These are phyloP conservation scores for Ensete glaucum DNA, from an alignment of 176 grass and related monocot genomes.

Conservation along the genomic window DNA sequence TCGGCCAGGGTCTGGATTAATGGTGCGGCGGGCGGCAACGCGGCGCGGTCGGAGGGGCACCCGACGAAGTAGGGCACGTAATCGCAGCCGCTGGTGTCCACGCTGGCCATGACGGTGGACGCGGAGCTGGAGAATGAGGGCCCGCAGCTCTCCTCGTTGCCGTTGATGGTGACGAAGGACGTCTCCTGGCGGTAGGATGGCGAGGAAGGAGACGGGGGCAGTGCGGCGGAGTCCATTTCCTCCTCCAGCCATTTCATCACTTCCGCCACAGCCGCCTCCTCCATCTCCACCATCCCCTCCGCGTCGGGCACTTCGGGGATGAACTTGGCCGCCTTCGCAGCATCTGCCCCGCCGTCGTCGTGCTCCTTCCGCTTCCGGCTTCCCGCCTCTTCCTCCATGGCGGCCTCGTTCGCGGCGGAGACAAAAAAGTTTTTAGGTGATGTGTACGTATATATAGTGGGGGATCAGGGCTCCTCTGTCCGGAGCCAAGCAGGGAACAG, in stretches of 20 bases:
- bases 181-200: conserved; percentile 8
- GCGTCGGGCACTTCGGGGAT: background rate
- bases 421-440: background rate
- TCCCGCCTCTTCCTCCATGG: background rate
- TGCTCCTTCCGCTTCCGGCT: background rate
- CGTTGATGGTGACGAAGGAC: conserved; percentile 59
- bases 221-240: conserved; percentile 26
- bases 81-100: conserved; percentile 40
- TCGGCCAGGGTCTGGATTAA: conserved; percentile 28
- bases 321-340: background rate
- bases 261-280: conserved; percentile 46
- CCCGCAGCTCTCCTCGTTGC: conserved; percentile 86
- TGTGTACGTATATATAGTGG: background rate
- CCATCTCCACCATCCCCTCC: conserved; percentile 21
- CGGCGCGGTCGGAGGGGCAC: conserved; percentile 22
- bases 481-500: background rate
- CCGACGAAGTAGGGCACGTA: conserved; percentile 3
- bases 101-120: conserved; percentile 70
- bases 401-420: background rate
- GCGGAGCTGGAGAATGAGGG: conserved; percentile 71
- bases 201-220: background rate
- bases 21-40: background rate
- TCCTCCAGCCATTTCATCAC: conserved; percentile 82
- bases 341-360: background rate
- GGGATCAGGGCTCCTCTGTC: background rate